These are phyloP conservation scores for Candida nonsorbophila DNA, from an alignment of 805 yeast genomes.

Conservation along the genomic window DNA sequence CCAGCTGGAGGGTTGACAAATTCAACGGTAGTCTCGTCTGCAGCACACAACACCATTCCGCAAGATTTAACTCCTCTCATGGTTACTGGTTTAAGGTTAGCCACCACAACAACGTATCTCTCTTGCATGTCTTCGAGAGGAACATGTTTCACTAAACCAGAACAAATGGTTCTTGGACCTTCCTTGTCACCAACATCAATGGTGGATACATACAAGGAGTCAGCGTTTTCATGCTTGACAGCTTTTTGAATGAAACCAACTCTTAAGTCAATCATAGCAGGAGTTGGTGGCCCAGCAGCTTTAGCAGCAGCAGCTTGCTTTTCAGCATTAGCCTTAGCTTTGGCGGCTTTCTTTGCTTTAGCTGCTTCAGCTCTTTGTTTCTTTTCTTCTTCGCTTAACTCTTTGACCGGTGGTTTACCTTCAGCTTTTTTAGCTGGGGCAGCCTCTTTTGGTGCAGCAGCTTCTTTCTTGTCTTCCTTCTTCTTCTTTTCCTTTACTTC, in stretches of 20 bases:
- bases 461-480: constrained; percentile 25
- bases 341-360: constrained; percentile 59
- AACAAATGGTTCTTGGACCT: constrained; percentile 97
- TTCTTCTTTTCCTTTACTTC: constrained; percentile 64
- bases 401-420: constrained; percentile 12
- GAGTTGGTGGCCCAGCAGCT: constrained; percentile 63
- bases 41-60: constrained; percentile 97
- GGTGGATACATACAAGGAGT: constrained; percentile 91
- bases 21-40: constrained; percentile 71
- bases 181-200: constrained; percentile 94
- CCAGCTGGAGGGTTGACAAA: constrained; percentile 93
- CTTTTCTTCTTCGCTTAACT: constrained; percentile 37
- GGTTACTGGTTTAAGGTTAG: constrained; percentile 94
- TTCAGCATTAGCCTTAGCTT: constrained; percentile 56
- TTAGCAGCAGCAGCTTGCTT: constrained; percentile 43
- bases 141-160: constrained; percentile 87
- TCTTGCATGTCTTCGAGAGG: constrained; percentile 94
- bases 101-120: constrained; percentile 84
- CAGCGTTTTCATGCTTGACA: constrained; percentile 96
- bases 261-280: constrained; percentile 84
- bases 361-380: constrained; percentile 49
- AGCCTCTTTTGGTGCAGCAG: constrained; percentile 11
- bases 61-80: constrained; percentile 96
- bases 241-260: constrained; percentile 98
- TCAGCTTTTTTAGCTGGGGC: constrained; percentile 10